phyloP scores from a whole-genome alignment of 805 yeast species.

The Schwanniomyces pseudopolymorphus region DNA sequence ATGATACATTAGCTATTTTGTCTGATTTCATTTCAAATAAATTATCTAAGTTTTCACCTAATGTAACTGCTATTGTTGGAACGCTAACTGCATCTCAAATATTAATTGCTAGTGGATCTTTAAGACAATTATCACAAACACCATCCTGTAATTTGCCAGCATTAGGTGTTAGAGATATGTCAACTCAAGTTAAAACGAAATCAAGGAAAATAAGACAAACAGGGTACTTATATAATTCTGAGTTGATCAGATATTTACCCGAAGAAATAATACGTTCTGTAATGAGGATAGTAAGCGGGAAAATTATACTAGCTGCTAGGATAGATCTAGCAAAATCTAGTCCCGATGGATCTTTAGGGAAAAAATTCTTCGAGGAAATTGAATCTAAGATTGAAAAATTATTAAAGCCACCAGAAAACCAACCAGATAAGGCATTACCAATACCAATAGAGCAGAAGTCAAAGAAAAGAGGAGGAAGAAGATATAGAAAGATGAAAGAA shows the following conservation, averaged over 20 bases:
- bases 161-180: conserved; percentile 55
- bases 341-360: conserved; percentile 56
- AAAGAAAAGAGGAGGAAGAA: conserved; percentile 82
- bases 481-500: conserved; percentile 77
- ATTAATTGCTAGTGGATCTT: conserved; percentile 66
- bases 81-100: conserved; percentile 72
- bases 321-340: conserved; percentile 56
- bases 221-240: conserved; percentile 67
- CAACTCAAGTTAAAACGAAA: conserved; percentile 23
- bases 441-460: conserved; percentile 73
- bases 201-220: conserved; percentile 53
- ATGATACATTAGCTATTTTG: conserved; percentile 42
- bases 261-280: conserved; percentile 64
- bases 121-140: conserved; percentile 59
- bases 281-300: conserved; percentile 75
- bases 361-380: conserved; percentile 59
- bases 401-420: conserved; percentile 71
- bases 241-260: conserved; percentile 58
- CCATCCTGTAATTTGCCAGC: conserved; percentile 87
- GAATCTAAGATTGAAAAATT: conserved; percentile 64
- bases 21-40: conserved; percentile 56
- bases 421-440: conserved; percentile 62
- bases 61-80: conserved; percentile 70
- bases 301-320: conserved; percentile 78
- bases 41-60: conserved; percentile 71